Conservation (phyloP, 306 rosid genomes). For the Acacia confusa region DNA sequence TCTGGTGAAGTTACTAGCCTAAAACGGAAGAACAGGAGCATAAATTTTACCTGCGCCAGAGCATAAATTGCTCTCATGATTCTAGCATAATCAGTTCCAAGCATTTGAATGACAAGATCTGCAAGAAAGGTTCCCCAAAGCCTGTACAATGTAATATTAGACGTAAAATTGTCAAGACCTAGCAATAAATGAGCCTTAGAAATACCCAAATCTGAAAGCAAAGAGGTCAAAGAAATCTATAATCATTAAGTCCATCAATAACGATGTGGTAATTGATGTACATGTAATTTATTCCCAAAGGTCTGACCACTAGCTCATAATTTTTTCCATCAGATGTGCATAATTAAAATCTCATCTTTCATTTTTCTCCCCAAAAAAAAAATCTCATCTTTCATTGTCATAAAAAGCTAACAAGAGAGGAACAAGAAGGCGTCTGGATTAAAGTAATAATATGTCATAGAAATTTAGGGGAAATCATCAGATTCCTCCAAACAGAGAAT, state of each 20-base stretch:
- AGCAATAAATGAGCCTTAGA: slow-evolving; percentile 7
- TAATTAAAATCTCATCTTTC: neutral
- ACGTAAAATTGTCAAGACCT: slow-evolving; percentile 27
- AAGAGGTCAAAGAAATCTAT: neutral
- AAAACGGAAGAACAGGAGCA: slow-evolving; percentile 24
- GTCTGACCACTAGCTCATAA: neutral
- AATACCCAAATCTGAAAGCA: neutral
- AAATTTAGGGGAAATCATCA: neutral
- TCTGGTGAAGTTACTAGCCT: slow-evolving; percentile 13
- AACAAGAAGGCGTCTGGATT: neutral
- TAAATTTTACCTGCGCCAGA: slow-evolving; percentile 73
- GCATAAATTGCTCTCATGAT: slow-evolving; percentile 90
- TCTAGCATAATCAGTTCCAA: slow-evolving; percentile 96
- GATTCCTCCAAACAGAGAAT: neutral
- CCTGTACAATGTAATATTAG: slow-evolving; percentile 48
- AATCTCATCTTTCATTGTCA: neutral
- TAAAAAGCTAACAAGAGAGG: neutral
- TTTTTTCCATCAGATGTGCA: neutral
- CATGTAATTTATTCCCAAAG: neutral
- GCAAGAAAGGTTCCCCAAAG: slow-evolving; percentile 95
- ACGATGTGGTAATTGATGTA: neutral
- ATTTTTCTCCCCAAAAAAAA: neutral
- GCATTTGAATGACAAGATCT: slow-evolving; percentile 92
- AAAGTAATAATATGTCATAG: neutral
- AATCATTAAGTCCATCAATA: neutral